Evolutionary conservation across 2,329 filamentous ascomycete genomes (phyloP), one percentile per base, ranked within the genome.

Genomic region (Tolypocladium amazonense): DNA sequence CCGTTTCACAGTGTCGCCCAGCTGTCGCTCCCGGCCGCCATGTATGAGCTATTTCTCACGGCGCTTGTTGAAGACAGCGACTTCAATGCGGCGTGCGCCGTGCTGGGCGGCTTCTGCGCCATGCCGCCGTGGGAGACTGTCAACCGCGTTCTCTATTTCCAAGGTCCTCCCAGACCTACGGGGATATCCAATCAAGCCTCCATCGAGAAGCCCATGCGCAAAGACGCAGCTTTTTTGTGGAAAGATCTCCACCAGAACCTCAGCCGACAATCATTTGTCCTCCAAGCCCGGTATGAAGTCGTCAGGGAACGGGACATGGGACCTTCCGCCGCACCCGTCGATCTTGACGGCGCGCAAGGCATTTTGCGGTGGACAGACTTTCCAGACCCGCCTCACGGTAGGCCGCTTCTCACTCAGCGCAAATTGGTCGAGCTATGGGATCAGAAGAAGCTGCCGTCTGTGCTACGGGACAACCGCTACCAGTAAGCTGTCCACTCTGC

Each of bases 21-120:
- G 20, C 20, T 20, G 20, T 37, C 57, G 8, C 33, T 20, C 30
- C 25, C 25, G 18, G 23, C 60, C 60, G 63, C 20, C 57, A 85
- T 85, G 82, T 79, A 84, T 66, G 83, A 86, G 69, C 72, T 86
- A 23, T 86, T 85, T 65, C 75, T 86, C 60, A 81, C 82, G 4
- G 77, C 81, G 12, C 68, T 78, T 54, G 76, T 87, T 58, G 73
- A 75, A 23, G 77, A 80, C 59, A 73, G 71, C 61, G 80, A 84
- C 64, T 74, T 82, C 41, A 70, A 73, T 56, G 76, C 72, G 60
- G 79, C 79, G 25, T 77, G 79, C 58, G 76, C 79, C 1, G 75
- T 88, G 12, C 71, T 88, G 8, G 76, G 81, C 60, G 84, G 84
- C 23, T 75, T 84, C 62, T 82, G 80, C 61, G 82, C 78, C 65